Percentiles rank a stretch among this genome's conserved stretches.
Conservation (phyloP, 2,329 filamentous ascomycete genomes). For the Exophiala sideris region DNA sequence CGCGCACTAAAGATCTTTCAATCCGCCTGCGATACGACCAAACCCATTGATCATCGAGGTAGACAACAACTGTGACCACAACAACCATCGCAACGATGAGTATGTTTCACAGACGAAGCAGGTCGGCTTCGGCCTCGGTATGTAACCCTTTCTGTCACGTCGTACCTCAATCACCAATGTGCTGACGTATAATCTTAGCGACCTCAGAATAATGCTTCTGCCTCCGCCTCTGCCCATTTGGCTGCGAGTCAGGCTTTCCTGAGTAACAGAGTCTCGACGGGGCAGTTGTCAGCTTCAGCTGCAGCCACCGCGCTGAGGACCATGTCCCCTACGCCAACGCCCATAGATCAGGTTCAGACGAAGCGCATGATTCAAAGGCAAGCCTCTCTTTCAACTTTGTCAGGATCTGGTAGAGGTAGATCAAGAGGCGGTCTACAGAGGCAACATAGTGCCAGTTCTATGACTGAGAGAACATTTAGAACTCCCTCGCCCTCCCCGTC, state of each 20-base stretch:
- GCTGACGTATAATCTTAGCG: constrained; percentile 36
- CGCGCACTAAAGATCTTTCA: too few species aligned
- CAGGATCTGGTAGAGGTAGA: constrained; percentile 22
- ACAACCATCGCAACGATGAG: constrained; percentile 17
- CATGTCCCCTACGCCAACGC: constrained; percentile 72
- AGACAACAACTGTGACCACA: background rate
- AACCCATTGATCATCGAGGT: background rate
- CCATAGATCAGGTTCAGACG: constrained; percentile 78
- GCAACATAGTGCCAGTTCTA: constrained; percentile 70
- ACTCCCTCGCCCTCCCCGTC: constrained; percentile 61
- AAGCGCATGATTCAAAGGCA: constrained; percentile 76
- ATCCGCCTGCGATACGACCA: background rate
- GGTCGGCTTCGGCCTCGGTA: constrained; percentile 33
- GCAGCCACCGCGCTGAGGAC: constrained; percentile 82
- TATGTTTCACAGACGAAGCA: constrained; percentile 34
- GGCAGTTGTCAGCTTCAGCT: constrained; percentile 73
- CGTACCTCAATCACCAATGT: constrained; percentile 8
- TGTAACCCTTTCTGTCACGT: constrained; percentile 9
- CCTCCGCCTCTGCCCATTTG: constrained; percentile 69
- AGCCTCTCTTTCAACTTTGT: constrained; percentile 35
- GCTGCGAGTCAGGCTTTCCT: constrained; percentile 80
- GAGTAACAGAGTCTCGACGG: constrained; percentile 61
- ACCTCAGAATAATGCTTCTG: constrained; percentile 54
- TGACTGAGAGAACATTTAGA: constrained; percentile 85
- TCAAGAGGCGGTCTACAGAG: constrained; percentile 54